Conservation (phyloP, 345 rosid genomes). For the Gossypioides kirkii region DNA sequence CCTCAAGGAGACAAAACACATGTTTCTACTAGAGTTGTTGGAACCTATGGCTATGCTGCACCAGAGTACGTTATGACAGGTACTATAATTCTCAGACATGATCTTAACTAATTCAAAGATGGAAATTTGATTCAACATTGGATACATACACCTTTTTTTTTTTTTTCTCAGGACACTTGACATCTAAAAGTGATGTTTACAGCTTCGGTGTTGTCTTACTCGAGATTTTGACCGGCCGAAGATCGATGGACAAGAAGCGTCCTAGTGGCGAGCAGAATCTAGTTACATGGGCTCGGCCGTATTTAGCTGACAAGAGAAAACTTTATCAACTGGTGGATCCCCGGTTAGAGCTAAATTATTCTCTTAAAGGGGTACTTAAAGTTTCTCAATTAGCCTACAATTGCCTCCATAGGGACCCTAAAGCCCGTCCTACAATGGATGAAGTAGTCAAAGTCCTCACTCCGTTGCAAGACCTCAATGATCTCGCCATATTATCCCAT, state of each 20-base stretch:
- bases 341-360: slow-evolving; percentile 80
- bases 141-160: neutral
- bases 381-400: slow-evolving; percentile 59
- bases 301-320: slow-evolving; percentile 80
- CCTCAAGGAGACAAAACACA: slow-evolving; percentile 87
- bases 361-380: slow-evolving; percentile 73
- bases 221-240: slow-evolving; percentile 85
- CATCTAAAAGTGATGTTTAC: slow-evolving; percentile 94
- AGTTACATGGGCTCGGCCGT: slow-evolving; percentile 86
- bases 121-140: slow-evolving; percentile 15
- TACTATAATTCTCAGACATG: slow-evolving; percentile 12
- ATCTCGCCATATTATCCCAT: slow-evolving; percentile 56
- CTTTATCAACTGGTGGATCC: slow-evolving; percentile 71
- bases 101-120: neutral
- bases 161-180: slow-evolving; percentile 66
- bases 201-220: slow-evolving; percentile 94
- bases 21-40: slow-evolving; percentile 80
- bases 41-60: slow-evolving; percentile 85
- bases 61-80: slow-evolving; percentile 84
- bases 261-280: slow-evolving; percentile 86
- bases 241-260: slow-evolving; percentile 95
- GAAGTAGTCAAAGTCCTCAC: slow-evolving; percentile 61
- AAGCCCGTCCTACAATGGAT: slow-evolving; percentile 69
- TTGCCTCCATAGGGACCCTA: slow-evolving; percentile 68
- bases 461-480: slow-evolving; percentile 58